Evolutionary conservation across 2,329 filamentous ascomycete genomes (phyloP).

Genomic region (Zymoseptoria passerinii): DNA sequence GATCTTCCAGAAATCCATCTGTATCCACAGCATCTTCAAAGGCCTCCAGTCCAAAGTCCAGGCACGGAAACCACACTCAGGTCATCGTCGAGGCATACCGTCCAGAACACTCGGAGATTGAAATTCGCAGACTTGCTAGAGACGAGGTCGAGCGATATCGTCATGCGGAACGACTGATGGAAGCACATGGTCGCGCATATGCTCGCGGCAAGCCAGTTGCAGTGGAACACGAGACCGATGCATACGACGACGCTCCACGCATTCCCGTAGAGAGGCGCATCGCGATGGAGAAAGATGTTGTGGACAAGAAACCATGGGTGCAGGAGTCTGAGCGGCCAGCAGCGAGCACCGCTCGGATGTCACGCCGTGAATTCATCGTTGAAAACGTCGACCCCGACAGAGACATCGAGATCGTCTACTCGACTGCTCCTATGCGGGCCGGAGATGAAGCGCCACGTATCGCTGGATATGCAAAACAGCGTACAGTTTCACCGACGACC

Average conservation of each 20-base stretch:
- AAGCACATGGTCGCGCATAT: slow-evolving; percentile 24
- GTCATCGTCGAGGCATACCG: background rate
- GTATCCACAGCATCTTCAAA: background rate
- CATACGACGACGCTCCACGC: background rate
- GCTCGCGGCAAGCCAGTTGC: slow-evolving; percentile 26
- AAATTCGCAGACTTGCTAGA: slow-evolving; percentile 27
- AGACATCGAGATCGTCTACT: background rate
- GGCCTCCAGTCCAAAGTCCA: background rate
- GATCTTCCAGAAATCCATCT: background rate
- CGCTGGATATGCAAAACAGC: background rate
- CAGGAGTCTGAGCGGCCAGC: background rate
- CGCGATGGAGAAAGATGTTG: slow-evolving; percentile 12
- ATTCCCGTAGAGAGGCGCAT: slow-evolving; percentile 21
- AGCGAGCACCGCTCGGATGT: slow-evolving; percentile 3
- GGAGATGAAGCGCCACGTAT: background rate
- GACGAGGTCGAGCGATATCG: slow-evolving; percentile 29
- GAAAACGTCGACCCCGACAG: background rate
- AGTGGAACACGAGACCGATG: slow-evolving; percentile 4
- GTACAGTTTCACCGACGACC: background rate
- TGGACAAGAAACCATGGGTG: slow-evolving; percentile 11
- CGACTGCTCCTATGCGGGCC: background rate
- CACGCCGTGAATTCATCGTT: background rate
- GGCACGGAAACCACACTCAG: background rate
- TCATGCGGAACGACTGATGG: slow-evolving; percentile 27
- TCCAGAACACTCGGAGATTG: slow-evolving; percentile 7